phyloP scores from a whole-genome alignment of 2,329 filamentous ascomycete genomes.

The Pestalotiopsis fici region DNA sequence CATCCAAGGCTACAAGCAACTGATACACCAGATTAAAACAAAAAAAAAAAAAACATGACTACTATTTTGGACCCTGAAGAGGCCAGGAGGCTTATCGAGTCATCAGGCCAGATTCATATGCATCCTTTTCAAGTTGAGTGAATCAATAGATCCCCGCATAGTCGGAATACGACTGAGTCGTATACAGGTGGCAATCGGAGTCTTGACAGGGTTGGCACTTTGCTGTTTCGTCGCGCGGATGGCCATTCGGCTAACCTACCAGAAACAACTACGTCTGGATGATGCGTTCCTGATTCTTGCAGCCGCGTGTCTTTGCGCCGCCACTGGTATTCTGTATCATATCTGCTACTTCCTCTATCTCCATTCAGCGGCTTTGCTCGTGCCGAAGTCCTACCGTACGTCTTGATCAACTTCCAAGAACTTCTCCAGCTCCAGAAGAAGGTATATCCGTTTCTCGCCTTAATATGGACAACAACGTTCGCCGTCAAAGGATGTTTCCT shows the following conservation, averaged over 20 bases:
- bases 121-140: neutral
- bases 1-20: neutral
- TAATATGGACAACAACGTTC: slow-evolving; percentile 21
- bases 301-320: neutral
- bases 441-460: slow-evolving; percentile 13
- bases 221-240: neutral
- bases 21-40: neutral
- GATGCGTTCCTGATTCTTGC: neutral
- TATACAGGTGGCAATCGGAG: neutral
- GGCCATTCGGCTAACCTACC: neutral
- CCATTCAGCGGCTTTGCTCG: neutral
- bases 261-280: neutral
- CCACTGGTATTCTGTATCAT: neutral
- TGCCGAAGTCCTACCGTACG: neutral
- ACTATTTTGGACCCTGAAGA: neutral
- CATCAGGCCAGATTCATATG: neutral
- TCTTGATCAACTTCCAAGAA: neutral
- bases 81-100: neutral
- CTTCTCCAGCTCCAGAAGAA: neutral
- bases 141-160: neutral
- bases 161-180: neutral
- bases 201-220: neutral
- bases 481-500: slow-evolving; percentile 22
- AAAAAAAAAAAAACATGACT: neutral
- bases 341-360: neutral